These are phyloP conservation scores for Coleophoma cylindrospora DNA, from an alignment of 2,329 filamentous ascomycete species.

Conservation along the genomic window DNA sequence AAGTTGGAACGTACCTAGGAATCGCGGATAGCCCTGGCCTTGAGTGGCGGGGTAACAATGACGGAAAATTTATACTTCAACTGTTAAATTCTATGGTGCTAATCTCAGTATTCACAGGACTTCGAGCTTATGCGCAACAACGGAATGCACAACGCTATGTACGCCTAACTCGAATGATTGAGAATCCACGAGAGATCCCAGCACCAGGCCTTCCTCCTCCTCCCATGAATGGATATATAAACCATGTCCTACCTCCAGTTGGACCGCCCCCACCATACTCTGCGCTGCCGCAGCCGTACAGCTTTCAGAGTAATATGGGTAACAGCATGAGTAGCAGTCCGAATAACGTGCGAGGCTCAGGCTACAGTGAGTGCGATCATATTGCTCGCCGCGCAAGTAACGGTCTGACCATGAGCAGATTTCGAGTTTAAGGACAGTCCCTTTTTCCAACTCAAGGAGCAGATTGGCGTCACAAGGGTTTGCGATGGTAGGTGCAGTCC, in stretches of 20 bases:
- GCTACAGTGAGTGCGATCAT: not conserved
- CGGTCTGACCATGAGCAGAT: constrained; percentile 15
- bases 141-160: constrained; percentile 18
- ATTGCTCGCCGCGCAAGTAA: not conserved
- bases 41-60: no score
- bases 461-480: constrained; percentile 58
- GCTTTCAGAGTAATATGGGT: not conserved
- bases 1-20: constrained; percentile 33
- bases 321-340: not conserved
- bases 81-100: not conserved
- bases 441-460: constrained; percentile 70
- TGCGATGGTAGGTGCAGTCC: constrained; percentile 62
- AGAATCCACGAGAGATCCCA: constrained; percentile 13
- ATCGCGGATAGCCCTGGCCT: no score
- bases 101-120: constrained; percentile 7
- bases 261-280: not conserved
- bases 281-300: not conserved
- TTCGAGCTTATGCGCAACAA: constrained; percentile 13
- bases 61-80: not conserved
- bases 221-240: not conserved
- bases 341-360: not conserved
- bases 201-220: constrained; percentile 3
- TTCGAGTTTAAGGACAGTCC: constrained; percentile 71
- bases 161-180: constrained; percentile 20
- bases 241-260: not conserved